Evolutionary conservation across 345 rosid species (phyloP).

Genomic region (Physaria fendleri): DNA sequence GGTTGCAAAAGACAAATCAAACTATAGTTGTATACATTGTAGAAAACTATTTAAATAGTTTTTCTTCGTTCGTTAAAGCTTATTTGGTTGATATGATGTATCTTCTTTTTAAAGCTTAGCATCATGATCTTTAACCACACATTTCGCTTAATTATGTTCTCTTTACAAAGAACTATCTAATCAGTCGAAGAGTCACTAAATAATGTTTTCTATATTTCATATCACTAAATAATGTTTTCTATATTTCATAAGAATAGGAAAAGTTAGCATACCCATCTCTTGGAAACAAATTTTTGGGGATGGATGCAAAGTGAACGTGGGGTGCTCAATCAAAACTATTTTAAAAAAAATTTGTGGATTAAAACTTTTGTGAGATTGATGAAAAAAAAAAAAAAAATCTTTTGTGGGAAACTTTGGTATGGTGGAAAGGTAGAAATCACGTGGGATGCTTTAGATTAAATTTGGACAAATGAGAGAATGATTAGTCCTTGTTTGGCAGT

Average conservation of each 20-base stretch:
- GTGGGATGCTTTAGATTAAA: slow-evolving; percentile 39
- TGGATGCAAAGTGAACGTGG: slow-evolving; percentile 29
- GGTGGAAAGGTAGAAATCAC: slow-evolving; percentile 37
- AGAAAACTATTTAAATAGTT: not conserved
- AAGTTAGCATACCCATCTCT: not conserved
- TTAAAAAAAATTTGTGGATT: slow-evolving; percentile 11
- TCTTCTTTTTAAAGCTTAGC: slow-evolving; percentile 20
- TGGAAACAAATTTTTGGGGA: slow-evolving; percentile 23
- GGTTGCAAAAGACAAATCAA: slow-evolving; percentile 15
- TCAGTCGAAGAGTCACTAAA: slow-evolving; percentile 10
- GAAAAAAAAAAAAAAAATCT: too few species aligned
- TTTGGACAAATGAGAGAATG: slow-evolving; percentile 9
- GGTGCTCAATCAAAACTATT: not conserved
- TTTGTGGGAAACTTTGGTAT: slow-evolving; percentile 10
- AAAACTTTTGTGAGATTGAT: not conserved
- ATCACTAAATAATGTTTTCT: not conserved
- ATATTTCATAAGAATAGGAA: not conserved
- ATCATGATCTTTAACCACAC: slow-evolving; percentile 16
- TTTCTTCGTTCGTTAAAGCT: slow-evolving; percentile 14
- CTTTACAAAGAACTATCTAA: slow-evolving; percentile 8
- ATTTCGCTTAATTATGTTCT: not conserved
- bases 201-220: not conserved
- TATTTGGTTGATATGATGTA: slow-evolving; percentile 1
- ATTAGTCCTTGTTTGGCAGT: not conserved
- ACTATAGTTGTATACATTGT: slow-evolving; percentile 8